Conservation (phyloP, 2,329 filamentous ascomycete species). For the Scortechinia acanthostroma region DNA sequence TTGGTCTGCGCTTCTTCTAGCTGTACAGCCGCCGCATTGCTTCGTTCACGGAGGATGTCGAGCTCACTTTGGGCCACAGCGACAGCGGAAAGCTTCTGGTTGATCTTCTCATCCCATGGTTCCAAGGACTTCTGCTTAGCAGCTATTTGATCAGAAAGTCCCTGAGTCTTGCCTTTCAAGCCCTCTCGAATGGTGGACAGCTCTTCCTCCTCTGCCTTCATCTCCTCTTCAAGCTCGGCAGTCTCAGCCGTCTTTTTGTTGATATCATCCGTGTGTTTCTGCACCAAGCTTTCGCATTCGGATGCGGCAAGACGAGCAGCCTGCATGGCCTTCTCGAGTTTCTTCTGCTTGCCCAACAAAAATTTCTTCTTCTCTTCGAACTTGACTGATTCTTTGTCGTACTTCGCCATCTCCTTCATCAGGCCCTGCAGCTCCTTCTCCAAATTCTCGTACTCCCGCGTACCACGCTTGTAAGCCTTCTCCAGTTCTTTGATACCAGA, state of each 20-base stretch:
- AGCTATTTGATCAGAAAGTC: constrained; percentile 85
- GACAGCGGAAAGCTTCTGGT: constrained; percentile 87
- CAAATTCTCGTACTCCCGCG: constrained; percentile 74
- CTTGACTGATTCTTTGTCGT: constrained; percentile 94
- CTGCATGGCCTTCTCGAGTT: constrained; percentile 80
- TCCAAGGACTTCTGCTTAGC: constrained; percentile 88
- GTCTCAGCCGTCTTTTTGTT: constrained; percentile 72
- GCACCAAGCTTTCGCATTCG: constrained; percentile 72
- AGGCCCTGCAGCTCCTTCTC: constrained; percentile 76
- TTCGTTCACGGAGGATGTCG: constrained; percentile 81
- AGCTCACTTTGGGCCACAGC: constrained; percentile 92
- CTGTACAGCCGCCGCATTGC: constrained; percentile 77
- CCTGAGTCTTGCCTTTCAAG: constrained; percentile 91
- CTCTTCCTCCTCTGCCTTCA: constrained; percentile 75
- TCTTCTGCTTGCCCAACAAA: constrained; percentile 81
- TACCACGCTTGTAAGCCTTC: constrained; percentile 74
- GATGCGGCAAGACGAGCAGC: constrained; percentile 68
- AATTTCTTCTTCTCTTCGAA: constrained; percentile 98
- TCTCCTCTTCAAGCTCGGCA: constrained; percentile 65
- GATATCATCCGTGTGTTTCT: constrained; percentile 73
- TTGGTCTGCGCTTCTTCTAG: constrained; percentile 78
- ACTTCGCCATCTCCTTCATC: constrained; percentile 80
- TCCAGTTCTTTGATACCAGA: constrained; percentile 84
- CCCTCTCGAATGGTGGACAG: constrained; percentile 76
- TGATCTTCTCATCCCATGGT: constrained; percentile 95